Evolutionary conservation across 352 stramenopile species (phyloP), one percentile per base, ranked within the genome.

Genomic region (Pythium guiyangense): DNA sequence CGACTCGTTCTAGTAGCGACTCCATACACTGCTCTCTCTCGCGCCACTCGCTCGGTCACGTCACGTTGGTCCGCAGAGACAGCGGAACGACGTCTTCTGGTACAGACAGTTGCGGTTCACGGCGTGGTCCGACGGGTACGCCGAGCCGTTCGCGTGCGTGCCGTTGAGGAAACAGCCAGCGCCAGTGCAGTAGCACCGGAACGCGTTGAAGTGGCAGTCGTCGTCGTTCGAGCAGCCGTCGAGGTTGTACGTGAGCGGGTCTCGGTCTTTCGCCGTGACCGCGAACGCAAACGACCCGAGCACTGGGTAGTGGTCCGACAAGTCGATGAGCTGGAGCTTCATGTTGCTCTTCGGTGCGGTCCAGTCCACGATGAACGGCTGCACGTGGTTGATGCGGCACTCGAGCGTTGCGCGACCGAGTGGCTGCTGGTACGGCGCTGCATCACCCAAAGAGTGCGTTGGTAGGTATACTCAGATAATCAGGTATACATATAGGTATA

Each of bases 251-350:
- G 65, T 79, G 29, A 69, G 61, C 1, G 75, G 73, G 49, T 91
- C 73, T 37, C 78, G 66, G 59, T 86, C 75, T 8, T 69, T 68
- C 10, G 65, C 65, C 35, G 73, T 76, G 17, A 90, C 67, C 1
- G 69, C 64, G 44, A 92, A 94, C 44, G 79, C 69, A 39, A 92
- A 90, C 51, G 77, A 75, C 12, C 71, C 77, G 5, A 83, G 66
- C 42, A 94, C 84, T 0, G 84, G 84, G 49, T 88, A 94, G 57
- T 94, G 84, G 49, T 94, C 84, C 8, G 81, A 92, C 11, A 91
- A 49, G 43, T 94, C 84, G 4, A 88, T 58, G 14, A 92, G 50
- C 6, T 73, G 54, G 54, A 94, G 84, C 51, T 74, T 73, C 55
- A 64, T 69, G 52, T 74, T 73, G 53, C 67, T 78, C 63, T 86